Conservation (phyloP, 805 yeast genomes). For the Candida peoriensis region DNA sequence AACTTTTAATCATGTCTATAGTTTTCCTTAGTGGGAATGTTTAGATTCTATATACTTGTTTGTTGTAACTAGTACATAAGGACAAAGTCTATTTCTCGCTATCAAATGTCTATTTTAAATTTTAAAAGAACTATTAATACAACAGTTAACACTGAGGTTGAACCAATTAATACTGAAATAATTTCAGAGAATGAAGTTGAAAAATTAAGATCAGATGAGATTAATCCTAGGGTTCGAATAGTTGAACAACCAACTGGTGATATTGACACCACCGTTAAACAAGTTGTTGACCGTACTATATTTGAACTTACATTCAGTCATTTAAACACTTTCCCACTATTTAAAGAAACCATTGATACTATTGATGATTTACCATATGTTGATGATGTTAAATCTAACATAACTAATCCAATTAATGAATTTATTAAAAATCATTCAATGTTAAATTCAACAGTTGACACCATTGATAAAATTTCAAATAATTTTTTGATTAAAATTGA, state of each 20-base stretch:
- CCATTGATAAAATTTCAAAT: slow-evolving; percentile 53
- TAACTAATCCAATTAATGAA: slow-evolving; percentile 22
- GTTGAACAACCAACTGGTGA: not conserved
- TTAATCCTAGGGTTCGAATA: too few relatives aligned
- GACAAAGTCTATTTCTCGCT: too few relatives aligned
- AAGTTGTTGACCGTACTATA: too few relatives aligned
- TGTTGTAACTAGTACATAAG: too few relatives aligned
- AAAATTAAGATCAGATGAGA: not conserved
- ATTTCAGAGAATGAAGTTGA: not conserved
- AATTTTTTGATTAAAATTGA: slow-evolving; percentile 54
- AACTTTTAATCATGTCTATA: too few relatives aligned
- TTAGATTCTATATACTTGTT: too few relatives aligned
- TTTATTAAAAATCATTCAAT: slow-evolving; percentile 31
- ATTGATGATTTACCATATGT: slow-evolving; percentile 33
- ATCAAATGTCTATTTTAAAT: too few relatives aligned
- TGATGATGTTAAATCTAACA: slow-evolving; percentile 29
- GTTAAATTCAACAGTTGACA: slow-evolving; percentile 37
- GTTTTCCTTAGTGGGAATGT: too few relatives aligned
- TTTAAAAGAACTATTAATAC: too few relatives aligned
- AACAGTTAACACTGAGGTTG: too few relatives aligned
- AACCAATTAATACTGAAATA: not conserved
- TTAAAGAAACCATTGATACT: slow-evolving; percentile 33
- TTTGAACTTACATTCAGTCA: too few relatives aligned
- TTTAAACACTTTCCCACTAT: slow-evolving; percentile 43
- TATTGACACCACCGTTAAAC: too few relatives aligned